These are phyloP conservation scores for Neofusicoccum sp. DNA, from an alignment of 2,329 filamentous ascomycete genomes.

Conservation along the genomic window DNA sequence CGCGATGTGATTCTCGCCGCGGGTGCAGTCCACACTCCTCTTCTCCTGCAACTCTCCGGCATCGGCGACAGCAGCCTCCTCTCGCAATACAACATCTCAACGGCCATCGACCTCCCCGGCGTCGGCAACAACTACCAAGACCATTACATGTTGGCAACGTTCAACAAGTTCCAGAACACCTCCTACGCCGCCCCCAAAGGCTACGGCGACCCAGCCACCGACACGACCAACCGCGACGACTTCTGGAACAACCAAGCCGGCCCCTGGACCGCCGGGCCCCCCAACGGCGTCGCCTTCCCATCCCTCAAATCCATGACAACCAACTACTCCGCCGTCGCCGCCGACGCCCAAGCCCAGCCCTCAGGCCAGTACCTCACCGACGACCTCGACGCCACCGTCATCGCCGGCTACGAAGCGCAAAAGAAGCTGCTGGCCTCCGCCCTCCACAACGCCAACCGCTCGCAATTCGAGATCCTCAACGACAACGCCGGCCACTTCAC, in stretches of 20 bases:
- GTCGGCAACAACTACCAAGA: constrained; percentile 38
- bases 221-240: not conserved
- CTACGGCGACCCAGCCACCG: constrained; percentile 11
- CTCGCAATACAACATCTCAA: constrained; percentile 20
- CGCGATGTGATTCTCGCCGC: constrained; percentile 30
- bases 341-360: not conserved
- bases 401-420: constrained; percentile 16
- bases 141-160: constrained; percentile 19
- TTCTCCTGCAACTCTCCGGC: constrained; percentile 21
- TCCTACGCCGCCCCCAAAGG: not conserved
- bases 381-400: not conserved
- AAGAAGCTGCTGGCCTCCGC: not conserved
- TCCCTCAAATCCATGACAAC: not conserved
- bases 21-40: constrained; percentile 26
- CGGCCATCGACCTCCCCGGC: constrained; percentile 24
- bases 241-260: not conserved
- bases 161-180: not conserved
- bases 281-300: constrained; percentile 18
- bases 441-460: constrained; percentile 7
- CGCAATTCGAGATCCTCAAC: constrained; percentile 17
- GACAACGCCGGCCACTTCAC: constrained; percentile 16
- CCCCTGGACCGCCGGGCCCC: constrained; percentile 6
- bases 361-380: not conserved
- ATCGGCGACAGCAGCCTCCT: constrained; percentile 23
- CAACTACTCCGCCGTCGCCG: not conserved